Conservation (phyloP, 1,139 yeast genomes). For the Pichia sp. region DNA sequence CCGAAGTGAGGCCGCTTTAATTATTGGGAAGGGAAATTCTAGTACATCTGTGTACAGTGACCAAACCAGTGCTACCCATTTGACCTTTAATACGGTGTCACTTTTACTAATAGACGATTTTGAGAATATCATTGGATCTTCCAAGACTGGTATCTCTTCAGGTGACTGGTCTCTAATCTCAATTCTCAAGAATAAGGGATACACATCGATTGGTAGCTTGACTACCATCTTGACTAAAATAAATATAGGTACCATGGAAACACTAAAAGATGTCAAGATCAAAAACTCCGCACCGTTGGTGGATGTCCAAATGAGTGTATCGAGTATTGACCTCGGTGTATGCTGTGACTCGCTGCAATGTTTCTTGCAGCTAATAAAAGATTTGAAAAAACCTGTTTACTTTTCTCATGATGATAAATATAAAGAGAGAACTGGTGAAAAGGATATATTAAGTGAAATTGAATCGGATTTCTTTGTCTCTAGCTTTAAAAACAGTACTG, state of each 20-base stretch:
- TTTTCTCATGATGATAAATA: slow-evolving; percentile 42
- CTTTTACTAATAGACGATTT: slow-evolving; percentile 53
- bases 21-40: slow-evolving; percentile 43
- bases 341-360: slow-evolving; percentile 87
- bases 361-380: slow-evolving; percentile 56
- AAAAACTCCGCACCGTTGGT: slow-evolving; percentile 33
- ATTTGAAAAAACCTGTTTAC: slow-evolving; percentile 59
- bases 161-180: slow-evolving; percentile 29
- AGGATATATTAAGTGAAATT: slow-evolving; percentile 43
- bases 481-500: neutral
- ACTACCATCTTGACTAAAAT: slow-evolving; percentile 37
- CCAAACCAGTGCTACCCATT: slow-evolving; percentile 13
- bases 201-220: slow-evolving; percentile 35
- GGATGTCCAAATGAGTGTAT: slow-evolving; percentile 6
- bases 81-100: slow-evolving; percentile 38
- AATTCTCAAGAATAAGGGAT: slow-evolving; percentile 34
- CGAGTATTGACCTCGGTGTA: slow-evolving; percentile 35
- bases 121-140: too few relatives aligned
- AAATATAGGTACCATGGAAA: slow-evolving; percentile 8
- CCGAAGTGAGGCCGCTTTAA: slow-evolving; percentile 41
- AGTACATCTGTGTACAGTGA: slow-evolving; percentile 33
- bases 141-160: neutral
- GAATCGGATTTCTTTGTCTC: slow-evolving; percentile 21
- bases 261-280: neutral
- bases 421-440: slow-evolving; percentile 21